phyloP scores from a whole-genome alignment of 148 eudicot species.

The Agrostemma githago region DNA sequence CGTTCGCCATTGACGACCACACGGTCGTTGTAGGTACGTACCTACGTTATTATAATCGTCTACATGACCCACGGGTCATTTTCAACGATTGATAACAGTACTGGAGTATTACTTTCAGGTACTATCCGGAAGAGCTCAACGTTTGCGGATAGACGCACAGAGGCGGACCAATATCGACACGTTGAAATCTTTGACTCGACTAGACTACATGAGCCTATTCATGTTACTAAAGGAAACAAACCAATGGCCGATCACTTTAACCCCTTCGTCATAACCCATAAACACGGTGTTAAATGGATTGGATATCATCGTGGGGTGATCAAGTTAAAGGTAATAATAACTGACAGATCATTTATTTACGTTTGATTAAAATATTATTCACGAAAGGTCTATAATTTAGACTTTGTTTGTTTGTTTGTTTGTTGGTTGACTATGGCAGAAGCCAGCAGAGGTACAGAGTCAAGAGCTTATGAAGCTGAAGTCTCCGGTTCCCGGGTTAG shows the following conservation, averaged over 20 bases:
- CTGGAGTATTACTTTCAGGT: too few species aligned
- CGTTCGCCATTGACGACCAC: slow-evolving; percentile 1
- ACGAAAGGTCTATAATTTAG: too few species aligned
- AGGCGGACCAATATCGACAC: slow-evolving; percentile 7
- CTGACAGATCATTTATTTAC: too few species aligned
- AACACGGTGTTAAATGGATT: background rate
- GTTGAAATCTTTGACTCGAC: slow-evolving; percentile 4
- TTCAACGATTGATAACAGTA: too few species aligned
- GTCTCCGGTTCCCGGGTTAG: background rate
- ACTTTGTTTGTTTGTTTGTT: background rate
- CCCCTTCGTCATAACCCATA: slow-evolving; percentile 7
- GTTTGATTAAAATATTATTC: too few species aligned
- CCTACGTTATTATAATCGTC: background rate
- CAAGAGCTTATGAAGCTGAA: background rate
- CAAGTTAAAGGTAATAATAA: background rate
- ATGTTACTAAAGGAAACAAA: background rate
- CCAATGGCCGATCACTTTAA: slow-evolving; percentile 17
- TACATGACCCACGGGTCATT: too few species aligned
- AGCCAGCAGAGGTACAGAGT: background rate
- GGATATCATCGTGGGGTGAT: slow-evolving; percentile 13
- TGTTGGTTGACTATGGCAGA: background rate
- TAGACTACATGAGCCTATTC: background rate
- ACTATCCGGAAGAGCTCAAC: background rate
- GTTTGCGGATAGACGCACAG: background rate
- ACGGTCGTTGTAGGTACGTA: slow-evolving; percentile 4